Percentiles rank a stretch among this genome's conserved stretches.
phyloP scores from a whole-genome alignment of 2,329 filamentous ascomycete species.

The Trichophyton schoenleinii region DNA sequence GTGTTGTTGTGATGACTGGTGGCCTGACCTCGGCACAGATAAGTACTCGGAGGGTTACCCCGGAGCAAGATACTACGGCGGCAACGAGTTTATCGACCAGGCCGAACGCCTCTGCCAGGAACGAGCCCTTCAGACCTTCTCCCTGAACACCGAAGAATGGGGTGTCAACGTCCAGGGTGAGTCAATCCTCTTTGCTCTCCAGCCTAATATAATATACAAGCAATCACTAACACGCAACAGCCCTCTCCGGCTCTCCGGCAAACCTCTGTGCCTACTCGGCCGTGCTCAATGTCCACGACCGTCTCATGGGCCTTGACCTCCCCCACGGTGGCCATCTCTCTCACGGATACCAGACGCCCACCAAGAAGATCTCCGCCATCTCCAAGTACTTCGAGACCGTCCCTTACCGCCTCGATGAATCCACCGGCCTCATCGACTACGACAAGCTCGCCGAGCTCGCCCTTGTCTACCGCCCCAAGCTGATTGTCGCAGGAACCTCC shows the following conservation, averaged over 20 bases:
- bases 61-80: conserved; percentile 89
- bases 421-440: conserved; percentile 93
- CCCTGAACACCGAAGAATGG: conserved; percentile 74
- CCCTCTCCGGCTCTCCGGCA: conserved; percentile 65
- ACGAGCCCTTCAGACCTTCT: conserved; percentile 77
- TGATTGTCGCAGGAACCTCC: conserved; percentile 90
- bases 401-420: conserved; percentile 68
- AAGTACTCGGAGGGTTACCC: conserved; percentile 99
- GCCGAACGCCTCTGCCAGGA: conserved; percentile 82
- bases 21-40: conserved; percentile 43
- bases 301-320: conserved; percentile 91
- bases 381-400: conserved; percentile 99
- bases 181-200: conserved; percentile 19
- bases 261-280: conserved; percentile 83
- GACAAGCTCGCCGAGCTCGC: conserved; percentile 83
- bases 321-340: conserved; percentile 89
- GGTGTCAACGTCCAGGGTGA: conserved; percentile 88
- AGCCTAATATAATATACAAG: not conserved
- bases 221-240: conserved; percentile 30
- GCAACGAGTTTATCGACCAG: conserved; percentile 90
- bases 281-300: conserved; percentile 87
- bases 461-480: conserved; percentile 84
- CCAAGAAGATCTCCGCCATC: conserved; percentile 92
- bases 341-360: conserved; percentile 94
- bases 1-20: not conserved